Evolutionary conservation across 352 stramenopile species (phyloP).

Genomic region (Phytopythium kandeliae): DNA sequence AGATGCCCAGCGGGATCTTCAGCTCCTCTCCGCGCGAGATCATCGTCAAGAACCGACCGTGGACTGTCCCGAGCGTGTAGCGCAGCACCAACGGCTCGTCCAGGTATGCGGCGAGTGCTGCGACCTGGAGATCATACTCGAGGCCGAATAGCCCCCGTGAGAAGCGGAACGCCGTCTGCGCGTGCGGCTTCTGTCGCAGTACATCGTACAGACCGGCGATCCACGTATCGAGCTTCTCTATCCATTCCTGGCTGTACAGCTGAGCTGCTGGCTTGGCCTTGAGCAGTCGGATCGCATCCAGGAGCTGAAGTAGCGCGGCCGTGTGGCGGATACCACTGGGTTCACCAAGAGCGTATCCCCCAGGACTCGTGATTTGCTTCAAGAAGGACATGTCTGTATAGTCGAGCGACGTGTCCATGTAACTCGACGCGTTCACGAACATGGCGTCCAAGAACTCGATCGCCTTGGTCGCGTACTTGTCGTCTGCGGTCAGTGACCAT

Average conservation of each 20-base stretch:
- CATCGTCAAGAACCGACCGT: conserved; percentile 38
- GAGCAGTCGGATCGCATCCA: conserved; percentile 35
- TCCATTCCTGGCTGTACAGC: background rate
- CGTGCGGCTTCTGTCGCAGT: conserved; percentile 6
- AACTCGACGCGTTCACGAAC: conserved; percentile 23
- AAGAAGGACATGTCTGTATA: conserved; percentile 29
- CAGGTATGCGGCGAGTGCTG: conserved; percentile 34
- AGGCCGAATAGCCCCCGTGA: conserved; percentile 30
- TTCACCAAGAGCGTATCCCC: conserved; percentile 9
- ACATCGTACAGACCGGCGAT: background rate
- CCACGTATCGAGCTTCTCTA: conserved; percentile 5
- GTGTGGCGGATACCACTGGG: conserved; percentile 26
- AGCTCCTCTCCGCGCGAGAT: conserved; percentile 27
- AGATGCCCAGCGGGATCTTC: conserved; percentile 18
- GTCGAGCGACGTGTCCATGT: conserved; percentile 23
- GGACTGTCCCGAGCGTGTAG: conserved; percentile 38
- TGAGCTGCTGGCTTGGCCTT: conserved; percentile 1
- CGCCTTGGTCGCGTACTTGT: conserved; percentile 24
- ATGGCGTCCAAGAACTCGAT: conserved; percentile 20
- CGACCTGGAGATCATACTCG: conserved; percentile 43
- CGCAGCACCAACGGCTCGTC: conserved; percentile 27
- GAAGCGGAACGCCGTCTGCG: conserved; percentile 17
- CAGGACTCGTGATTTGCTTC: conserved; percentile 15
- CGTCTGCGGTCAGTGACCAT: conserved; percentile 26
- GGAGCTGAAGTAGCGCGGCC: conserved; percentile 22